Conservation (phyloP, 306 rosid species). For the Rosa chinensis region DNA sequence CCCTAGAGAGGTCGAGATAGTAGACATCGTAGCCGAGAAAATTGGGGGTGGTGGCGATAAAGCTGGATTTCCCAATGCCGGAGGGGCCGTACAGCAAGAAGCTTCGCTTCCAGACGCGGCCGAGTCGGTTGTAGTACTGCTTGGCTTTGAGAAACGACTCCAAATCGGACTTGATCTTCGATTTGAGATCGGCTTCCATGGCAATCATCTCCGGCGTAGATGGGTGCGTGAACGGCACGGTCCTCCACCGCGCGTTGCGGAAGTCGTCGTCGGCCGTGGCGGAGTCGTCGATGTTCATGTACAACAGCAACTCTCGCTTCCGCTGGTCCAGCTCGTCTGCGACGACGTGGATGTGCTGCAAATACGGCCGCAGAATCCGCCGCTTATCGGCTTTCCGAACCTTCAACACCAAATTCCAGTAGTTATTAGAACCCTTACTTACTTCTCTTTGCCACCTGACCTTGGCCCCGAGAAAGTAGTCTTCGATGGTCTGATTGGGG, state of each 20-base stretch:
- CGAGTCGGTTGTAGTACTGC: conserved; percentile 66
- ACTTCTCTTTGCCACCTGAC: too few relatives aligned
- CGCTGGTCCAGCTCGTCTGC: conserved; percentile 58
- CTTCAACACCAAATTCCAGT: too few relatives aligned
- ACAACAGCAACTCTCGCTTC: conserved; percentile 52
- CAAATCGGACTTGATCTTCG: conserved; percentile 69
- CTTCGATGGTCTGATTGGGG: too few relatives aligned
- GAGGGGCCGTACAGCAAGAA: conserved; percentile 80
- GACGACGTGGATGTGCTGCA: conserved; percentile 68
- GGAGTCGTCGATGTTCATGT: conserved; percentile 30
- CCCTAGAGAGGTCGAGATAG: conserved; percentile 63
- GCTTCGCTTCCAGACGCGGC: conserved; percentile 92
- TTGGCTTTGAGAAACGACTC: conserved; percentile 71
- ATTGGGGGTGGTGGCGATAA: conserved; percentile 92
- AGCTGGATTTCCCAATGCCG: conserved; percentile 96
- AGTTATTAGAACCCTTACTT: too few relatives aligned
- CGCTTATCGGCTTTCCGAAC: too few relatives aligned
- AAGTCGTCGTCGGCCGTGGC: neutral
- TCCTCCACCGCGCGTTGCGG: conserved; percentile 49
- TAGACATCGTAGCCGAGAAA: conserved; percentile 74
- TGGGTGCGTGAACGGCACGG: conserved; percentile 74
- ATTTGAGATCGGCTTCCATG: conserved; percentile 79
- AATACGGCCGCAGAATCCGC: too few relatives aligned
- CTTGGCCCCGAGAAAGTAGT: too few relatives aligned
- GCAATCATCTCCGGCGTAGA: conserved; percentile 76